Conservation (phyloP, 768 basidiomycete species). For the Boletus subparvulus region DNA sequence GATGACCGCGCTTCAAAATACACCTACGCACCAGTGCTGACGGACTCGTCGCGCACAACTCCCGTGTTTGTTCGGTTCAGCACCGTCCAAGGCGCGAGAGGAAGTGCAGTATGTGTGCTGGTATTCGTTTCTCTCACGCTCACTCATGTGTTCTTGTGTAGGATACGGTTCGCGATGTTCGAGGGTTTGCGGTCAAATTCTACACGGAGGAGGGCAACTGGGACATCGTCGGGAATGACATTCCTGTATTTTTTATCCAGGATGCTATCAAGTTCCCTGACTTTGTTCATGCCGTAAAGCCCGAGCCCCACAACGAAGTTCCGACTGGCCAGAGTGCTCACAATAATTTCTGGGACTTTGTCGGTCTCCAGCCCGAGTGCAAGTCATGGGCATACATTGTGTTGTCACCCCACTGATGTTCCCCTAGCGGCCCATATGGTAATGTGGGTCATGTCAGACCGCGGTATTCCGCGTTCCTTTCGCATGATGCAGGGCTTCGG, state of each 20-base stretch:
- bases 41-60: slow-evolving; percentile 68
- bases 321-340: slow-evolving; percentile 69
- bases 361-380: slow-evolving; percentile 68
- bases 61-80: slow-evolving; percentile 83
- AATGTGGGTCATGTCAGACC: slow-evolving; percentile 86
- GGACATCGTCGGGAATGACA: slow-evolving; percentile 85
- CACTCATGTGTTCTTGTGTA: slow-evolving; percentile 21
- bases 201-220: slow-evolving; percentile 85
- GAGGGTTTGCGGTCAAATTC: slow-evolving; percentile 83
- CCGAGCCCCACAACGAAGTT: slow-evolving; percentile 82
- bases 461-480: slow-evolving; percentile 79
- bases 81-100: slow-evolving; percentile 79
- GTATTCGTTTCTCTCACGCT: neutral
- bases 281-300: slow-evolving; percentile 80
- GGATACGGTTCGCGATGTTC: slow-evolving; percentile 80
- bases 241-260: slow-evolving; percentile 82
- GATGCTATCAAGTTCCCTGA: slow-evolving; percentile 86
- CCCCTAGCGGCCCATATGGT: slow-evolving; percentile 63
- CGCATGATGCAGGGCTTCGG: slow-evolving; percentile 91
- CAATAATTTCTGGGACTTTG: slow-evolving; percentile 89
- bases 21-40: slow-evolving; percentile 69
- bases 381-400: slow-evolving; percentile 9
- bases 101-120: slow-evolving; percentile 64
- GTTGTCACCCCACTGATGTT: slow-evolving; percentile 16
- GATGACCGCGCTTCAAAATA: slow-evolving; percentile 69